These are phyloP conservation scores for Cryptococcus sp. DNA, from an alignment of 1,284 basidiomycete species.

Conservation along the genomic window DNA sequence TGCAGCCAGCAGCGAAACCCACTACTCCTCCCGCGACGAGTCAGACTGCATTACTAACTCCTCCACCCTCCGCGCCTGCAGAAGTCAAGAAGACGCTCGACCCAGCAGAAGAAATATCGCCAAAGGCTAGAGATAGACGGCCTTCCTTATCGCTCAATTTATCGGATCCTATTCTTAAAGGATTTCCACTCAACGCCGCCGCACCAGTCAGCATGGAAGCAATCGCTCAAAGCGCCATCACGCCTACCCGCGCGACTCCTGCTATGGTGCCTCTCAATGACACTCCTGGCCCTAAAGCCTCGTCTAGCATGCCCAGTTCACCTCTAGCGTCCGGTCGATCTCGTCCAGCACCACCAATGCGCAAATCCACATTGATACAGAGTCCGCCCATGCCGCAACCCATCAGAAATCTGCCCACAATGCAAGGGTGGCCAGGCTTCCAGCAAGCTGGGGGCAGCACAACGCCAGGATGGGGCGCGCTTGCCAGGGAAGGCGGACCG, in stretches of 20 bases:
- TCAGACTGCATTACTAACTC: constrained; percentile 5
- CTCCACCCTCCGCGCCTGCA: constrained; percentile 8
- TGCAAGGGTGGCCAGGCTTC: constrained; percentile 25
- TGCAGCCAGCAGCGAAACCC: constrained; percentile 1
- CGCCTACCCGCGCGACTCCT: constrained; percentile 4
- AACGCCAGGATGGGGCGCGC: constrained; percentile 42
- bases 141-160: constrained; percentile 14
- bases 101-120: neutral
- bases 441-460: constrained; percentile 2
- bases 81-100: neutral
- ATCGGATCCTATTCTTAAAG: constrained; percentile 6
- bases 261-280: neutral
- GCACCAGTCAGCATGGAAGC: neutral
- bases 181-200: no score
- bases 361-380: constrained; percentile 43
- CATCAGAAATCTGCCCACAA: constrained; percentile 50
- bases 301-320: constrained; percentile 6
- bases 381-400: constrained; percentile 52
- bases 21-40: neutral
- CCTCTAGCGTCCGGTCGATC: constrained; percentile 8
- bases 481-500: constrained; percentile 39
- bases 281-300: constrained; percentile 1
- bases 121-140: constrained; percentile 4
- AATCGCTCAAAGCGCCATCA: neutral
- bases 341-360: constrained; percentile 28